Percentiles rank a stretch among this genome's conserved stretches.
Conservation (phyloP, 345 rosid species). For the Salix caprea region DNA sequence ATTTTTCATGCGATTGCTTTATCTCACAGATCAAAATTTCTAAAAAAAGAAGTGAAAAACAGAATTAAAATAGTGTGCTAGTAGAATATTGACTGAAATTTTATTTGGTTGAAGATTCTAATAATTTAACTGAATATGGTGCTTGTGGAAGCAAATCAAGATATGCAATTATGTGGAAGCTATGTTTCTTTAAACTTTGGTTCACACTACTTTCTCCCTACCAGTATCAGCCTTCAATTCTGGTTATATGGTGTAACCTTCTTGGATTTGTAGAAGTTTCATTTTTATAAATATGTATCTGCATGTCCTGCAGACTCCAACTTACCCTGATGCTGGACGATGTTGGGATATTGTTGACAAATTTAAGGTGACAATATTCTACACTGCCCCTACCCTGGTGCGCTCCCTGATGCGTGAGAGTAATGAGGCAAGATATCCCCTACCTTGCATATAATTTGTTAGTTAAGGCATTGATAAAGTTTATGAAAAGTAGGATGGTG, state of each 20-base stretch:
- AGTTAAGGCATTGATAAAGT: conserved; percentile 8
- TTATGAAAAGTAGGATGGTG: not conserved
- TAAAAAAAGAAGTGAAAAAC: not conserved
- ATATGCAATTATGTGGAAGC: not conserved
- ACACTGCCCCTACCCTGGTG: conserved; percentile 95
- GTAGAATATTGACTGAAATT: not conserved
- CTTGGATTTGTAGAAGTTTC: conserved; percentile 13
- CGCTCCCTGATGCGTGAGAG: conserved; percentile 97
- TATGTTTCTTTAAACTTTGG: not conserved
- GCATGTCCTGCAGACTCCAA: conserved; percentile 63
- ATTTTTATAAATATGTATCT: conserved; percentile 11
- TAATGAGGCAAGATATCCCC: conserved; percentile 49
- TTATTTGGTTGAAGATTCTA: not conserved
- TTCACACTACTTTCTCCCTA: not conserved
- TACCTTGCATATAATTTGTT: conserved; percentile 6
- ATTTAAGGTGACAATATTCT: conserved; percentile 83
- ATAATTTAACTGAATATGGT: not conserved
- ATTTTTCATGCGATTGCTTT: not conserved
- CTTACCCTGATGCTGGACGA: conserved; percentile 90
- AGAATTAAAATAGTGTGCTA: not conserved
- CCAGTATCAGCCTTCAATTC: not conserved
- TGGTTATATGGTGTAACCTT: not conserved
- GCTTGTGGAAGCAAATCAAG: not conserved
- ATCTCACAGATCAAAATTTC: not conserved
- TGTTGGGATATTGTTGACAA: conserved; percentile 98